A percentile compares a stretch with the other conserved stretches of the same genome.
Conservation (phyloP, 768 basidiomycete genomes). For the Termitomyces sp. region DNA sequence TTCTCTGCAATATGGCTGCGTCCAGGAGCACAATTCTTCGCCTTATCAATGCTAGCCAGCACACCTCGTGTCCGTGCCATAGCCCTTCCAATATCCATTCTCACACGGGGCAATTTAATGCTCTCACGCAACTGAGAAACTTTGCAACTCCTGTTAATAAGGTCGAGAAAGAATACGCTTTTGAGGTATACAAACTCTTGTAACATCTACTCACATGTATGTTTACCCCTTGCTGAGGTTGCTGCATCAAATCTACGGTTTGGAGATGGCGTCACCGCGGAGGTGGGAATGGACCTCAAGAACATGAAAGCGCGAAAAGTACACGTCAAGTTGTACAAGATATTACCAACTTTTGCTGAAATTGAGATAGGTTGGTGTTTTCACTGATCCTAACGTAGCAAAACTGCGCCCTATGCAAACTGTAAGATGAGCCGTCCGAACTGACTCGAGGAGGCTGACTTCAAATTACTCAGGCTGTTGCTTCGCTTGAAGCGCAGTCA, state of each 20-base stretch:
- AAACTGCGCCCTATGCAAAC: conserved; percentile 79
- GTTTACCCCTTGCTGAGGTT: conserved; percentile 38
- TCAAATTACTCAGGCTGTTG: conserved; percentile 49
- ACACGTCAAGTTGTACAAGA: neutral
- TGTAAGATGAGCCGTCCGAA: conserved; percentile 36
- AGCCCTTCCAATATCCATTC: conserved; percentile 45
- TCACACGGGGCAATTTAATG: conserved; percentile 38
- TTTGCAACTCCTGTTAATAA: conserved; percentile 74
- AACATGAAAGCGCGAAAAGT: conserved; percentile 91
- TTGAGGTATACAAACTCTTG: conserved; percentile 51
- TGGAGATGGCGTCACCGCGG: conserved; percentile 84
- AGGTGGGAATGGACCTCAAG: conserved; percentile 92
- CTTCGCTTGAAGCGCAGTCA: conserved; percentile 72
- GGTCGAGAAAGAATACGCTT: conserved; percentile 85
- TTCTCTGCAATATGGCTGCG: conserved; percentile 34
- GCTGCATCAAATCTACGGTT: conserved; percentile 87
- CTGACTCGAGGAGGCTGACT: neutral
- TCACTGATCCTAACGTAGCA: conserved; percentile 85
- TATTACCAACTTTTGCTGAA: neutral
- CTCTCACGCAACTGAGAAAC: conserved; percentile 59
- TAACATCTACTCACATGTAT: neutral
- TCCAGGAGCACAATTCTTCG: conserved; percentile 64
- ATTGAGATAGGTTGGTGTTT: conserved; percentile 77
- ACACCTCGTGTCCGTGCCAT: conserved; percentile 78
- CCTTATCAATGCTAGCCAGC: conserved; percentile 72